Evolutionary conservation across 202 grass and related monocot genomes (phyloP).

Genomic region (Hordeum pubiflorum): DNA sequence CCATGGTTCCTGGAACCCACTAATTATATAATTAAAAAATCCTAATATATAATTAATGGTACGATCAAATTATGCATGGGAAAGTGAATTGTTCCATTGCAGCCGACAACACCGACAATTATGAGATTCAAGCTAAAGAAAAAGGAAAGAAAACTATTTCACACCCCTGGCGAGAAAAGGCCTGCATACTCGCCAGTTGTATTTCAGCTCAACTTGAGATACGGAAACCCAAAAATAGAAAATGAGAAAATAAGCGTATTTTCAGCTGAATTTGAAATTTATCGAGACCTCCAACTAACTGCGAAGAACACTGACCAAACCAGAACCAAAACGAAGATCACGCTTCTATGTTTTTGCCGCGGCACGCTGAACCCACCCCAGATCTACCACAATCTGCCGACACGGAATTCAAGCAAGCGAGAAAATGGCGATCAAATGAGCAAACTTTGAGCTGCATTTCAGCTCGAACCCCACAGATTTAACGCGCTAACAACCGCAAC

Average conservation of each 20-base stretch:
- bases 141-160: neutral
- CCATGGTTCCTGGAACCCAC: neutral
- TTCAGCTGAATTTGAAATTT: slow-evolving; percentile 21
- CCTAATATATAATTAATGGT: neutral
- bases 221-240: neutral
- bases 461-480: neutral
- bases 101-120: slow-evolving; percentile 9
- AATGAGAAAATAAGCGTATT: slow-evolving; percentile 2
- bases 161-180: neutral
- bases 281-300: neutral
- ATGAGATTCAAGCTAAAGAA: slow-evolving; percentile 8
- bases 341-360: neutral
- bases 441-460: neutral
- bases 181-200: neutral
- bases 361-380: neutral
- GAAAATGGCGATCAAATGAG: slow-evolving; percentile 1
- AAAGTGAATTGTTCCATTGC: neutral
- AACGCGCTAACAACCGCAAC: neutral
- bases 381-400: slow-evolving; percentile 38
- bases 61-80: neutral
- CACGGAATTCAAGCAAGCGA: neutral
- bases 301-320: neutral
- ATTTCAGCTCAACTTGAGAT: slow-evolving; percentile 1
- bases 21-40: neutral
- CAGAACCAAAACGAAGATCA: slow-evolving; percentile 3